These are phyloP conservation scores for Suillus bovinus DNA, from an alignment of 768 basidiomycete species.

Conservation along the genomic window DNA sequence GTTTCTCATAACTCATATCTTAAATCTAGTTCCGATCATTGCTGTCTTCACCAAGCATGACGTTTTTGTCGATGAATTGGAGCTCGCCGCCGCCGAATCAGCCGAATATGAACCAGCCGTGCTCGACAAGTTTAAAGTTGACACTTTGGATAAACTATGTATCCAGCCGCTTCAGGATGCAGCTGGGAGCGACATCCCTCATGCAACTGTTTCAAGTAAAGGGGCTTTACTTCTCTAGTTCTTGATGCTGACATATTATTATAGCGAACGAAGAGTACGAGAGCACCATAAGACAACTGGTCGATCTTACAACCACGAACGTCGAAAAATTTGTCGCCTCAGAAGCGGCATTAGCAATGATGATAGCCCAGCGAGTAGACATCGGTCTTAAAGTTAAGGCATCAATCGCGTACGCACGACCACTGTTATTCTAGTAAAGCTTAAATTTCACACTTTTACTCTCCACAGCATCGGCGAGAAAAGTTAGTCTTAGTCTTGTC, in stretches of 20 bases:
- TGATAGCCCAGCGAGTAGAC: constrained; percentile 11
- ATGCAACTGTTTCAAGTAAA: constrained; percentile 11
- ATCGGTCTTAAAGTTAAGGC: constrained; percentile 1
- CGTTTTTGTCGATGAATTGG: background rate
- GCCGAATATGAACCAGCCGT: background rate
- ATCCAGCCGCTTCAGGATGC: constrained; percentile 6
- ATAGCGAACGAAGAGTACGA: constrained; percentile 8
- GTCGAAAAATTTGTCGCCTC: constrained; percentile 10
- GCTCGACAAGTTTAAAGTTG: background rate
- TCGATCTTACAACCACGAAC: constrained; percentile 11
- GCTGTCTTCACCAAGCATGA: constrained; percentile 13
- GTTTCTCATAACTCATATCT: background rate
- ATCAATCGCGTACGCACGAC: constrained; percentile 7
- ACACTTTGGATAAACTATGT: constrained; percentile 6
- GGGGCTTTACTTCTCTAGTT: background rate
- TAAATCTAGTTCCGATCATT: constrained; percentile 7
- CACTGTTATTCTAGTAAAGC: background rate
- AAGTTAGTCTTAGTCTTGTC: constrained; percentile 8
- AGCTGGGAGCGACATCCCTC: constrained; percentile 5
- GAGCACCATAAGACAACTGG: constrained; percentile 1
- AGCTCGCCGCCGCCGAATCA: background rate
- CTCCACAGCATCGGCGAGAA: constrained; percentile 11
- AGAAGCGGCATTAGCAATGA: constrained; percentile 9
- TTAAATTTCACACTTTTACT: background rate
- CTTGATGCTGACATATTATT: background rate